Evolutionary conservation across 1,284 basidiomycete species (phyloP).

Genomic region (Trichosporon asahii): DNA sequence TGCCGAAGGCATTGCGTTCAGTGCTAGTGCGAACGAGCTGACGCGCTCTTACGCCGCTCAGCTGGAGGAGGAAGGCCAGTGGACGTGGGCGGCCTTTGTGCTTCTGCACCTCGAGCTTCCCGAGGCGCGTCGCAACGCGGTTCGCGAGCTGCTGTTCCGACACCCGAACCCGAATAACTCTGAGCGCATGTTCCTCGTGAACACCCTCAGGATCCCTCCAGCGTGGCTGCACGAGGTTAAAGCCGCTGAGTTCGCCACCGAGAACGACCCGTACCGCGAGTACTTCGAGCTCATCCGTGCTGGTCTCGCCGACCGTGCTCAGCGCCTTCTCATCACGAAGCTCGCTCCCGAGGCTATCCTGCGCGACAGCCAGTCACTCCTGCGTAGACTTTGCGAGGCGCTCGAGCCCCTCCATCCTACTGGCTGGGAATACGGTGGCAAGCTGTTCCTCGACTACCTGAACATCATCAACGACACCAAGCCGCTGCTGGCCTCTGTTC

Average conservation of each 20-base stretch:
- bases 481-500: conserved; percentile 32
- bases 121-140: conserved; percentile 68
- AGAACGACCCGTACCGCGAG: conserved; percentile 66
- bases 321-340: conserved; percentile 72
- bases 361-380: conserved; percentile 68
- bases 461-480: conserved; percentile 35
- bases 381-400: conserved; percentile 69
- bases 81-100: conserved; percentile 85
- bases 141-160: conserved; percentile 75
- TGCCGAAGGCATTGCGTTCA: conserved; percentile 60
- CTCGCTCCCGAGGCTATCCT: conserved; percentile 89
- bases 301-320: conserved; percentile 67
- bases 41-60: conserved; percentile 82
- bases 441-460: conserved; percentile 46
- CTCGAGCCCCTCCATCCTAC: conserved; percentile 65
- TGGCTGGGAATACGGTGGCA: conserved; percentile 74
- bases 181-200: conserved; percentile 69
- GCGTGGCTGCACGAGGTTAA: conserved; percentile 76
- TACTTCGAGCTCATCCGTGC: conserved; percentile 75
- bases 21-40: conserved; percentile 75
- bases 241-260: conserved; percentile 34
- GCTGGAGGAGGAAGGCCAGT: conserved; percentile 73
- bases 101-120: conserved; percentile 80
- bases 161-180: conserved; percentile 67
- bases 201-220: conserved; percentile 72